These are phyloP conservation scores for Quercus berberidifolia DNA, from an alignment of 306 rosid genomes.

Conservation along the genomic window DNA sequence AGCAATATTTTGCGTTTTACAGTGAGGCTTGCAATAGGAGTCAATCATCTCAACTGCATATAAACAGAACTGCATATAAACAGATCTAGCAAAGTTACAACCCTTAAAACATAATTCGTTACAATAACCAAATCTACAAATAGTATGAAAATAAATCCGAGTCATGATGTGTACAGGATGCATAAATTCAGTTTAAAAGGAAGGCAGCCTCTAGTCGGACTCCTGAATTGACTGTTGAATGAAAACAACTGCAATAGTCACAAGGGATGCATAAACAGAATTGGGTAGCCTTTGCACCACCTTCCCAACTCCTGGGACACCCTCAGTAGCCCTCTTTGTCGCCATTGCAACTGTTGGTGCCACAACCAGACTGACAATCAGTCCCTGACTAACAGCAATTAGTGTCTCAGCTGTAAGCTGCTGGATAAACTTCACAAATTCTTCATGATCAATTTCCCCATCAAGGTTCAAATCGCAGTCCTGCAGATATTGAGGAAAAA, in stretches of 20 bases:
- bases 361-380: slow-evolving; percentile 62
- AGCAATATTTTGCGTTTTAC: neutral
- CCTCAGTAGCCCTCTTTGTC: slow-evolving; percentile 85
- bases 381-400: slow-evolving; percentile 52
- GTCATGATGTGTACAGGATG: slow-evolving; percentile 13
- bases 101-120: neutral
- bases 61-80: neutral
- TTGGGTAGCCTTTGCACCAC: slow-evolving; percentile 63
- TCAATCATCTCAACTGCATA: neutral
- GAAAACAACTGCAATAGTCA: slow-evolving; percentile 53
- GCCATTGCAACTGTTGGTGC: slow-evolving; percentile 82
- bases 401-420: slow-evolving; percentile 55
- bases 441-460: slow-evolving; percentile 51
- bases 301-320: slow-evolving; percentile 80
- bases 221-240: slow-evolving; percentile 39
- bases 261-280: slow-evolving; percentile 67
- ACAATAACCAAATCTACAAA: neutral
- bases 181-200: slow-evolving; percentile 2
- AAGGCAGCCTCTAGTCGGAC: neutral
- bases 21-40: neutral
- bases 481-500: slow-evolving; percentile 38
- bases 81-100: neutral
- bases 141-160: neutral
- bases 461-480: slow-evolving; percentile 52
- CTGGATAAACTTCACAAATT: slow-evolving; percentile 53